A percentile compares a stretch with the other conserved stretches of the same genome.
phyloP scores from a whole-genome alignment of 2,329 filamentous ascomycete species.

The Paracoccidioides brasiliensis region DNA sequence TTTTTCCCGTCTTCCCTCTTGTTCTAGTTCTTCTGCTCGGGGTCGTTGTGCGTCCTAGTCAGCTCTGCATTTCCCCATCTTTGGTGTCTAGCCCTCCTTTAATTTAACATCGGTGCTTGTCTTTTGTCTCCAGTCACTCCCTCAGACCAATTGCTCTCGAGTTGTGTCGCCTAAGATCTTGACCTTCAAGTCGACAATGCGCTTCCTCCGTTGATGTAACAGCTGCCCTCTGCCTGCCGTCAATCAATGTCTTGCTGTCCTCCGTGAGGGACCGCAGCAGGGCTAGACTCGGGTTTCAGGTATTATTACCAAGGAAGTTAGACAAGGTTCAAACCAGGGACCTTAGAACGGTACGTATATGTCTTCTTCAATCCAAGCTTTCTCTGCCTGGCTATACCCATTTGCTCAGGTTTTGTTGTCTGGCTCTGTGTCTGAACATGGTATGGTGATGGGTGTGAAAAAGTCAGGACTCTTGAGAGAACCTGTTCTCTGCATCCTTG shows the following conservation, averaged over 20 bases:
- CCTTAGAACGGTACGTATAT: neutral
- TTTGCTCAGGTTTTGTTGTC: neutral
- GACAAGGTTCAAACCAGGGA: neutral
- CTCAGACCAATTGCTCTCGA: neutral
- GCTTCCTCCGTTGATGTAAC: neutral
- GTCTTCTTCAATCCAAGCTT: neutral
- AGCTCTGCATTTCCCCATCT: neutral
- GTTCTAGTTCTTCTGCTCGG: neutral
- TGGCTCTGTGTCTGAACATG: neutral
- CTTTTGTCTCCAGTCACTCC: neutral
- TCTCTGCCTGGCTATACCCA: neutral
- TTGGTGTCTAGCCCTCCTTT: neutral
- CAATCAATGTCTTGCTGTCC: neutral
- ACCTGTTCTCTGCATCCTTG: neutral
- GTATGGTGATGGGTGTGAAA: neutral
- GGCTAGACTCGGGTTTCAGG: neutral
- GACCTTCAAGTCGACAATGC: neutral
- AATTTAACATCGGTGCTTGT: neutral
- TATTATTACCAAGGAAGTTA: neutral
- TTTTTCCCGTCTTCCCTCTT: neutral
- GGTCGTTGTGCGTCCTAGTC: neutral
- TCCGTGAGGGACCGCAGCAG: neutral
- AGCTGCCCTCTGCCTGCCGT: neutral
- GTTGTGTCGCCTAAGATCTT: neutral
- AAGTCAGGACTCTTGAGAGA: neutral